phyloP scores from a whole-genome alignment of 2,329 filamentous ascomycete genomes.

The Neocucurbitaria cava region DNA sequence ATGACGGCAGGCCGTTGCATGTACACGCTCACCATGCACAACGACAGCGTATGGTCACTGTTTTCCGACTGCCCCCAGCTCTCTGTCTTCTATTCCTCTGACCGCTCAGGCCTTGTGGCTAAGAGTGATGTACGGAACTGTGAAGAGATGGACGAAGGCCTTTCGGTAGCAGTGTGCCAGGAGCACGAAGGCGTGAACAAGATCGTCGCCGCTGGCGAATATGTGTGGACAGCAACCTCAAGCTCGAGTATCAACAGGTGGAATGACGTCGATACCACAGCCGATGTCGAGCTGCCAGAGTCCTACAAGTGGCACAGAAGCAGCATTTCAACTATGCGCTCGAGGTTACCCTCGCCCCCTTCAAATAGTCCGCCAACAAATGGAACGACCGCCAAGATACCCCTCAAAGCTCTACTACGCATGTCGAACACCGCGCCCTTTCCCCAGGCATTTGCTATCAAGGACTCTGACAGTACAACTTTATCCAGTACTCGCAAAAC shows the following conservation, averaged over 20 bases:
- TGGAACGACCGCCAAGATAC: slow-evolving; percentile 65
- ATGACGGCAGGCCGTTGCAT: slow-evolving; percentile 94
- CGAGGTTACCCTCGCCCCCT: slow-evolving; percentile 51
- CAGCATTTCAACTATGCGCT: slow-evolving; percentile 55
- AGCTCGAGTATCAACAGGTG: slow-evolving; percentile 93
- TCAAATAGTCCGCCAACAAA: slow-evolving; percentile 41
- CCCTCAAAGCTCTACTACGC: slow-evolving; percentile 77
- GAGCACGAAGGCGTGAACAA: slow-evolving; percentile 84
- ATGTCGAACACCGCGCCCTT: slow-evolving; percentile 86
- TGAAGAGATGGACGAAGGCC: slow-evolving; percentile 81
- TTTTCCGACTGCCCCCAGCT: slow-evolving; percentile 87
- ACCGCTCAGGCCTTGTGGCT: slow-evolving; percentile 90
- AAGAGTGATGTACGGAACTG: slow-evolving; percentile 89
- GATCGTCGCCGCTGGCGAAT: slow-evolving; percentile 69
- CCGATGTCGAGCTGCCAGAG: slow-evolving; percentile 67
- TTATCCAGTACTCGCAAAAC: slow-evolving; percentile 62
- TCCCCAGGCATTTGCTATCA: slow-evolving; percentile 61
- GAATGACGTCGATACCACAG: slow-evolving; percentile 82
- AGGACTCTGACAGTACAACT: slow-evolving; percentile 64
- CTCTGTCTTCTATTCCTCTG: slow-evolving; percentile 91
- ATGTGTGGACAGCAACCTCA: slow-evolving; percentile 89
- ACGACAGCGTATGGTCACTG: slow-evolving; percentile 95
- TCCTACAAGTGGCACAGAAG: slow-evolving; percentile 61
- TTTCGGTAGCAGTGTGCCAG: slow-evolving; percentile 89
- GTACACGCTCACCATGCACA: slow-evolving; percentile 99